Conservation (phyloP, 306 rosid species). For the Medicago lupulina region DNA sequence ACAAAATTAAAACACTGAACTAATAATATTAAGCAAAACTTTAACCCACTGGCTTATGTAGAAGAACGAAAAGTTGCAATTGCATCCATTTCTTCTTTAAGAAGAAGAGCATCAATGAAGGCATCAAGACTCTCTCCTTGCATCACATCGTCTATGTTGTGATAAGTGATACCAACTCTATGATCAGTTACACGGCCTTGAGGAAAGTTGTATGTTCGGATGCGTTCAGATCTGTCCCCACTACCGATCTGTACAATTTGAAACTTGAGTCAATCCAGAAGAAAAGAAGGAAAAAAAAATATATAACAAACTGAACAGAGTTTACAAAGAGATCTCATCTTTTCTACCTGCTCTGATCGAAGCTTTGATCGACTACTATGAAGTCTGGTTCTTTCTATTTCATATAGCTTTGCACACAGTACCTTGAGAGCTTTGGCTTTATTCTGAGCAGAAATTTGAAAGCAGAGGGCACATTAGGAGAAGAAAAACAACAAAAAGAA, state of each 20-base stretch:
- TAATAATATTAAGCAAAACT: conserved; percentile 21
- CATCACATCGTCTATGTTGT: conserved; percentile 82
- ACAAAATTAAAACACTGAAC: conserved; percentile 1
- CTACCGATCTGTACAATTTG: conserved; percentile 73
- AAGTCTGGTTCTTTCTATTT: conserved; percentile 77
- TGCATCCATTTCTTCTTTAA: conserved; percentile 91
- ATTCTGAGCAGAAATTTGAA: conserved; percentile 61
- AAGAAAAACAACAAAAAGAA: neutral
- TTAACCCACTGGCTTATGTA: conserved; percentile 35
- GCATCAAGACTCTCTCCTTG: conserved; percentile 78
- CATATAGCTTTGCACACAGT: conserved; percentile 87
- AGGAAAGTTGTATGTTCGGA: conserved; percentile 87
- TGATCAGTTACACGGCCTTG: conserved; percentile 97
- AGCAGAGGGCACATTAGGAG: conserved; percentile 13
- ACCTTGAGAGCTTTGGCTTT: conserved; percentile 90
- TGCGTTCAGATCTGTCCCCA: conserved; percentile 94
- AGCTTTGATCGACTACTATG: conserved; percentile 75
- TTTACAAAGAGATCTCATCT: conserved; percentile 4
- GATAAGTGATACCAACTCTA: conserved; percentile 81
- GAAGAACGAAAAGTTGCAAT: conserved; percentile 68
- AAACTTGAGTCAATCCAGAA: conserved; percentile 37
- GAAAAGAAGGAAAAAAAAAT: neutral
- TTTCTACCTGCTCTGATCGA: conserved; percentile 76
- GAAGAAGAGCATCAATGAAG: conserved; percentile 79
- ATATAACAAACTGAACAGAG: conserved; percentile 9